These are phyloP conservation scores for Oehlia diaphana DNA, from an alignment of 192 early-diverging fungal genomes.

Conservation along the genomic window DNA sequence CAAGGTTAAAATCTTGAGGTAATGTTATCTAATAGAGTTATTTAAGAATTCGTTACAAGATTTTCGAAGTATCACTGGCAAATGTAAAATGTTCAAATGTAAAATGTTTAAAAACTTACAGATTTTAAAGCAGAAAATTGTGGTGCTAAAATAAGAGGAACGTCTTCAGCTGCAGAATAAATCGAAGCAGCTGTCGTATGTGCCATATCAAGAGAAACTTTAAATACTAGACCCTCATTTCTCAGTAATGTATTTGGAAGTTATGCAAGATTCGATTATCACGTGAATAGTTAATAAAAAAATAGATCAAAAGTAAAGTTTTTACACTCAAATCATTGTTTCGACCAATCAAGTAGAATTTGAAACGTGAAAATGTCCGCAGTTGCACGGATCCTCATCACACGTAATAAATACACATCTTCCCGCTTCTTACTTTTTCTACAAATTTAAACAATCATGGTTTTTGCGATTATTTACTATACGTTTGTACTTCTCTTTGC, in stretches of 20 bases:
- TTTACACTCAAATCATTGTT: too few species aligned
- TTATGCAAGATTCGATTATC: background rate
- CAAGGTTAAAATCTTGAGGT: constrained; percentile 9
- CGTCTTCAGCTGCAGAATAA: constrained; percentile 20
- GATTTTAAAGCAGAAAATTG: constrained; percentile 21
- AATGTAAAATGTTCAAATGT: background rate
- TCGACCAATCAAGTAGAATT: background rate
- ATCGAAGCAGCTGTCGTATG: constrained; percentile 12
- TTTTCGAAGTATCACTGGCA: too few species aligned
- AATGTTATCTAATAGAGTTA: background rate
- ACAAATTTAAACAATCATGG: background rate
- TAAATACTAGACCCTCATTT: too few species aligned
- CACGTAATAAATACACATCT: too few species aligned
- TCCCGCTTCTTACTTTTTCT: background rate
- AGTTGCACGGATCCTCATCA: background rate
- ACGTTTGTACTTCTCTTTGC: background rate
- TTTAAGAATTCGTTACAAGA: background rate
- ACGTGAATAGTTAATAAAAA: background rate
- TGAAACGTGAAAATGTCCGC: background rate
- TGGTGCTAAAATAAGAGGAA: constrained; percentile 29
- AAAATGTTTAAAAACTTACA: background rate
- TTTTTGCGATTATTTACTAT: constrained; percentile 12
- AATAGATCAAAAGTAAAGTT: too few species aligned
- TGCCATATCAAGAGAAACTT: background rate
- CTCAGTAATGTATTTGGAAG: background rate